phyloP scores from a whole-genome alignment of 2,329 filamentous ascomycete species.

The Sarocladium brachiariae region DNA sequence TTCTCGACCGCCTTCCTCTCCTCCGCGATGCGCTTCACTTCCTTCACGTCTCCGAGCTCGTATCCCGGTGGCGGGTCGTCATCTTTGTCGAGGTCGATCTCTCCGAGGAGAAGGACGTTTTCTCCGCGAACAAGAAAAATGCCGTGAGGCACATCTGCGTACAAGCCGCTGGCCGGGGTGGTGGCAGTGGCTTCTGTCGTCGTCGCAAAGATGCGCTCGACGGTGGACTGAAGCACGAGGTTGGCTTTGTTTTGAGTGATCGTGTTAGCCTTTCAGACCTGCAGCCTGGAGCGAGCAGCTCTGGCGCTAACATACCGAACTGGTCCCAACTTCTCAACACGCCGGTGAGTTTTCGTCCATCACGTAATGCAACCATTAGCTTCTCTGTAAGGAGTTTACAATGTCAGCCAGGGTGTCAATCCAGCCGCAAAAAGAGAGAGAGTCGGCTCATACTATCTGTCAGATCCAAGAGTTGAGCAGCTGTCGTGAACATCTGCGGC shows the following conservation, averaged over 20 bases:
- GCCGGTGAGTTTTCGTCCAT: conserved; percentile 89
- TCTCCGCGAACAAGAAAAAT: conserved; percentile 91
- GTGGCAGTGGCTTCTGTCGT: conserved; percentile 27
- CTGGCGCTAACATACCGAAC: conserved; percentile 63
- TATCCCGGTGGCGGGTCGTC: conserved; percentile 77
- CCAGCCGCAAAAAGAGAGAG: neutral
- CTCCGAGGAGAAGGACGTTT: conserved; percentile 91
- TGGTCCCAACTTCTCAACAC: conserved; percentile 96
- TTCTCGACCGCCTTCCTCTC: conserved; percentile 64
- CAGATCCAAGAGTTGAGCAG: conserved; percentile 87
- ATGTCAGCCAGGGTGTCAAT: conserved; percentile 17
- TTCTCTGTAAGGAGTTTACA: conserved; percentile 60
- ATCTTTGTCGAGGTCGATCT: conserved; percentile 95
- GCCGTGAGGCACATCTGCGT: conserved; percentile 78
- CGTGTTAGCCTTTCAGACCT: too few relatives aligned
- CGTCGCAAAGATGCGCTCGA: conserved; percentile 75
- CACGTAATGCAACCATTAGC: conserved; percentile 81
- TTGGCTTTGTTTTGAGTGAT: conserved; percentile 56
- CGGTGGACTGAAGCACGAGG: conserved; percentile 85
- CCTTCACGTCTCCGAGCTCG: conserved; percentile 55
- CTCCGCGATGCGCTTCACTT: conserved; percentile 68
- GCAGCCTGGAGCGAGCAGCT: too few relatives aligned
- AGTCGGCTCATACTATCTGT: conserved; percentile 69
- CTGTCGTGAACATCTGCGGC: conserved; percentile 97
- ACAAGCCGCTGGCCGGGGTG: conserved; percentile 42